These are phyloP conservation scores for Yamadazyma conglobata DNA, from an alignment of 1,139 yeast species.

Conservation along the genomic window DNA sequence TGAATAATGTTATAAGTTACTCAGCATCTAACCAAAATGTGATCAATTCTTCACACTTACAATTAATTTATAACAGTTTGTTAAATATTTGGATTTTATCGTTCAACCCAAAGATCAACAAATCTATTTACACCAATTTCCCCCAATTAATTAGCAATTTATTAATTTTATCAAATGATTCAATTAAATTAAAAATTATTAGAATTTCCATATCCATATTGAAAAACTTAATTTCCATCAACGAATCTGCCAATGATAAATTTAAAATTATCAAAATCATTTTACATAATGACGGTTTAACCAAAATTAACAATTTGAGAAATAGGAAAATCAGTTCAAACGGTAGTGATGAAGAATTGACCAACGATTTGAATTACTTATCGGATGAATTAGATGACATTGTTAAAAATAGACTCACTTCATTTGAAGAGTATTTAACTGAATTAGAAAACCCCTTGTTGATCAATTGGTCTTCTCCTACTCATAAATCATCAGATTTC, in stretches of 20 bases:
- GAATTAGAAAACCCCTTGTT: slow-evolving; percentile 78
- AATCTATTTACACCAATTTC: slow-evolving; percentile 52
- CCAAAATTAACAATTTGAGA: slow-evolving; percentile 62
- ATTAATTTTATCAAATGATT: slow-evolving; percentile 55
- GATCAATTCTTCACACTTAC: slow-evolving; percentile 62
- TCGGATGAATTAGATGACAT: slow-evolving; percentile 62
- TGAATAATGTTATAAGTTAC: slow-evolving; percentile 35
- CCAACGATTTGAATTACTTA: slow-evolving; percentile 63
- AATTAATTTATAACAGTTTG: slow-evolving; percentile 77
- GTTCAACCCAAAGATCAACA: slow-evolving; percentile 58
- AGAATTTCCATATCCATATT: slow-evolving; percentile 76
- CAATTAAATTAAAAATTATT: slow-evolving; percentile 89
- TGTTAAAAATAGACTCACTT: slow-evolving; percentile 69
- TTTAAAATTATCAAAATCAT: slow-evolving; percentile 63
- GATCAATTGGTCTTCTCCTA: slow-evolving; percentile 84
- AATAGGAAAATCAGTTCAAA: slow-evolving; percentile 82
- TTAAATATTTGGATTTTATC: slow-evolving; percentile 83
- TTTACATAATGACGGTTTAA: slow-evolving; percentile 73
- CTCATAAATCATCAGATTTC: slow-evolving; percentile 82
- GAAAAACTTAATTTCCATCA: slow-evolving; percentile 50
- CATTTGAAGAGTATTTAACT: slow-evolving; percentile 87
- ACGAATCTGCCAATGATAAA: slow-evolving; percentile 25
- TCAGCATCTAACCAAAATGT: slow-evolving; percentile 26
- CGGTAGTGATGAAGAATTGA: slow-evolving; percentile 77
- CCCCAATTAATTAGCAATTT: slow-evolving; percentile 57